These are phyloP conservation scores for Polytrichum formosum DNA, from an alignment of 225 moss, liverwort and hornwort genomes.

Conservation along the genomic window DNA sequence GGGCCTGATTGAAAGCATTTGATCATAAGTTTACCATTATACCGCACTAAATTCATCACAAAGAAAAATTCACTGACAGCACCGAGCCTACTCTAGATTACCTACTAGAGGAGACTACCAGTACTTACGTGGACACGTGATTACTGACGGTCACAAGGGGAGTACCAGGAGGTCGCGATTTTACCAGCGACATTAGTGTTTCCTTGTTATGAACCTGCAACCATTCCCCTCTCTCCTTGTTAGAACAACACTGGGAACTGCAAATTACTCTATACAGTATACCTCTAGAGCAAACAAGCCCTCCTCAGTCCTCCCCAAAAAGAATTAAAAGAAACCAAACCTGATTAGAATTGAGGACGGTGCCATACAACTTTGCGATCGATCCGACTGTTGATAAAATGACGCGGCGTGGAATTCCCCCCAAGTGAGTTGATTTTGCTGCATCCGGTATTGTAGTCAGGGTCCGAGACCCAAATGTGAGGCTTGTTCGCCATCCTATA, in stretches of 20 bases:
- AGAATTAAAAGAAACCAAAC: slow-evolving; percentile 10
- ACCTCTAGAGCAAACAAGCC: too few relatives aligned
- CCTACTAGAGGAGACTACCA: slow-evolving; percentile 9
- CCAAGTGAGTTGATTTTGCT: slow-evolving; percentile 55
- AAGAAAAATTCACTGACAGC: slow-evolving; percentile 3
- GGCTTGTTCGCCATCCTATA: too few relatives aligned
- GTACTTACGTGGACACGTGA: slow-evolving; percentile 97
- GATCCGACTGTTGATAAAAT: slow-evolving; percentile 66
- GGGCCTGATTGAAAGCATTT: slow-evolving; percentile 8
- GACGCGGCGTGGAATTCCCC: slow-evolving; percentile 74
- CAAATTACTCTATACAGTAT: neutral
- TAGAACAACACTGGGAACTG: neutral
- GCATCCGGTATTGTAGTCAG: slow-evolving; percentile 44
- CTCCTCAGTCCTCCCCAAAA: too few relatives aligned
- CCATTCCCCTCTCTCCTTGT: slow-evolving; percentile 6
- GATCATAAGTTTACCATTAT: slow-evolving; percentile 4
- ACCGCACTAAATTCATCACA: neutral
- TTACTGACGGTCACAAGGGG: slow-evolving; percentile 96
- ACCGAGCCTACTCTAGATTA: neutral
- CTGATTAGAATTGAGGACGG: slow-evolving; percentile 60
- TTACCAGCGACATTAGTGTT: slow-evolving; percentile 74
- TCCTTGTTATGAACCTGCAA: slow-evolving; percentile 73
- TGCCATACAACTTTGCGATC: slow-evolving; percentile 61
- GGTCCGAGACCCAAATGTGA: slow-evolving; percentile 13
- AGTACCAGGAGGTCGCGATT: slow-evolving; percentile 74